Base-by-base conservation (phyloP, 768 basidiomycete genomes). In the Mycena latifolia region DNA sequence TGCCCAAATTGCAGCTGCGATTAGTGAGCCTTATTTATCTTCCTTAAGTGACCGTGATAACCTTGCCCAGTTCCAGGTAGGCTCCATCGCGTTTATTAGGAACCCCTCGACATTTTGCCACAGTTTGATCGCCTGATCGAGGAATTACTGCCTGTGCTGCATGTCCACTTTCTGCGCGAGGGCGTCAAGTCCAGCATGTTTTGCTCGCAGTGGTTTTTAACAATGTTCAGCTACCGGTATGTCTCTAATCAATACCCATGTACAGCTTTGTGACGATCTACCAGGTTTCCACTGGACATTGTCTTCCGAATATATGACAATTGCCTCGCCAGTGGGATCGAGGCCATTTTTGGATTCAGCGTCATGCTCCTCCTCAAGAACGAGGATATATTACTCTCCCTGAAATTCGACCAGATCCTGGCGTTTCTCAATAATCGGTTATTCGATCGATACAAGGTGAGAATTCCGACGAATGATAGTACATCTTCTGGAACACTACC, bases 181-280 rank as follows among this genome's bases (percentile, higher is more conserved):
- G 97, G 96, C 31, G 82, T 99, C 74, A 99, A 98, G 77, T 96
- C 95, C 50, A 96, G 93, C 79, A 99, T 99, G 96, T 99, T 92
- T 75, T 97, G 95, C 73, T 95, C 94, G 17, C 98, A 99, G 69
- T 99, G 98, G 98, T 98, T 99, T 78, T 83, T 99, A 75, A 99
- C 98, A 0, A 80, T 99, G 76, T 99, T 99, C 82, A 94, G 94
- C 74, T 98, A 97, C 78, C 89, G 94, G 94, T 92, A 73, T 72
- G 86, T 74, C 17, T 8, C 9, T 33, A 20, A 18, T 31, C 33
- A 50, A 53, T 28, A 4, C 31, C 24, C 41, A 24, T 43, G 3
- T 52, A 25, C 24, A 17, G 28, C 37, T 15, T 33, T 27, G 45
- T 72, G 58, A 71, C 31, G 52, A 15, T 27, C 25, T 35, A 22